Evolutionary conservation across 208 protist species (phyloP), one percentile per base, ranked within the genome.

Genomic region (Trypanosoma congolense): DNA sequence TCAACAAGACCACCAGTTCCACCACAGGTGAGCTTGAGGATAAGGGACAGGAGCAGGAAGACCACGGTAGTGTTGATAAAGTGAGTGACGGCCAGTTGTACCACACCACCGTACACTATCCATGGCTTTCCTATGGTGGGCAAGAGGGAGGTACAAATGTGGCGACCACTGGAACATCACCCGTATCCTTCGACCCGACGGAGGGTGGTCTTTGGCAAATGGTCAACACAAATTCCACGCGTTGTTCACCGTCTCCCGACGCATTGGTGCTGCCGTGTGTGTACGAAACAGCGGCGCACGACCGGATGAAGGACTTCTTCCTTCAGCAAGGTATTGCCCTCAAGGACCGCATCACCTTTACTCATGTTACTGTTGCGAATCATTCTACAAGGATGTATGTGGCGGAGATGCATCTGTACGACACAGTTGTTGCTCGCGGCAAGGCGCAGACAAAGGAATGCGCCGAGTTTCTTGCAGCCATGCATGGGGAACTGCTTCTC

Each of bases 401-500:
- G 24, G 77, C 68, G 44, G 75, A 86, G 64, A 63, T 88, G 30
- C 59, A 44, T 10, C 70, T 92, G 2, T 30, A 68, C 12, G 67
- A 75, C 10, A 53, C 67, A 26, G 30, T 60, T 33, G 56, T 75
- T 5, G 81, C 77, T 0, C 60, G 57, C 35, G 83, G 85, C 0
- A 89, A 81, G 59, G 76, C 78, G 14, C 70, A 71, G 56, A 81
- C 69, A n/a, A 36, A 68, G 48, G 70, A 87, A 24, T 56, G 80
- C 36, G 80, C 85, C 9, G 31, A 80, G n/a, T 57, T 71, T 26
- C 74, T 92, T 19, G 85, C 85, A 2, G 72, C 76, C 4, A 92
- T 92, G 83, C 82, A 91, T 63, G 84, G 78, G 24, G 81, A 94
- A 59, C 61, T 94, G 38, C 67, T 90, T 25, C 57, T 89, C 22